phyloP scores from a whole-genome alignment of 345 rosid genomes.

The Microcos paniculata region DNA sequence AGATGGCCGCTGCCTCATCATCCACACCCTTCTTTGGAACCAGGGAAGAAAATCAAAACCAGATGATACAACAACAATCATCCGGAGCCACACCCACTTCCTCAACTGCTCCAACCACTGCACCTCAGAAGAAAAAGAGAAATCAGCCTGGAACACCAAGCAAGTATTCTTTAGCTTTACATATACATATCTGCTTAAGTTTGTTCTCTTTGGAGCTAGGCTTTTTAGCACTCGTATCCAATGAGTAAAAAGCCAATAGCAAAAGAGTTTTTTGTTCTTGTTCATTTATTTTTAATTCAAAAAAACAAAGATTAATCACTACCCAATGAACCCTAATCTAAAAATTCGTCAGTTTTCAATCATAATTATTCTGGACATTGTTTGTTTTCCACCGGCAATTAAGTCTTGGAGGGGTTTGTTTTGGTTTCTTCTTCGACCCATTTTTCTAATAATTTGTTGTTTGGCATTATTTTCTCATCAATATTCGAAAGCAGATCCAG shows the following conservation, averaged over 20 bases:
- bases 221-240: neutral
- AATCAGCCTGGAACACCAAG: constrained; percentile 84
- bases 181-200: neutral
- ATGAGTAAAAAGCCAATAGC: neutral
- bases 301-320: neutral
- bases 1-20: constrained; percentile 47
- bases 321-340: constrained; percentile 13
- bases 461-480: too few relatives aligned
- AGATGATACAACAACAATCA: constrained; percentile 43
- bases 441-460: constrained; percentile 7
- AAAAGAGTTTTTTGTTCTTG: neutral
- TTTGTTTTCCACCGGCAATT: neutral
- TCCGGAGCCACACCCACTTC: constrained; percentile 33
- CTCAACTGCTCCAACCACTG: constrained; percentile 40
- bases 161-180: constrained; percentile 45
- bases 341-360: neutral
- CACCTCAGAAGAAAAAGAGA: constrained; percentile 66
- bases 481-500: constrained; percentile 59
- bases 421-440: neutral
- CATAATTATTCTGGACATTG: neutral
- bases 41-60: constrained; percentile 38
- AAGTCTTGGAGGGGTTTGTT: neutral
- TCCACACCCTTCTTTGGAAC: constrained; percentile 26
- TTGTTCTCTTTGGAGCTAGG: neutral
- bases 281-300: neutral